Conservation (phyloP, 352 stramenopile species). For the Globisporangium megalacanthum region DNA sequence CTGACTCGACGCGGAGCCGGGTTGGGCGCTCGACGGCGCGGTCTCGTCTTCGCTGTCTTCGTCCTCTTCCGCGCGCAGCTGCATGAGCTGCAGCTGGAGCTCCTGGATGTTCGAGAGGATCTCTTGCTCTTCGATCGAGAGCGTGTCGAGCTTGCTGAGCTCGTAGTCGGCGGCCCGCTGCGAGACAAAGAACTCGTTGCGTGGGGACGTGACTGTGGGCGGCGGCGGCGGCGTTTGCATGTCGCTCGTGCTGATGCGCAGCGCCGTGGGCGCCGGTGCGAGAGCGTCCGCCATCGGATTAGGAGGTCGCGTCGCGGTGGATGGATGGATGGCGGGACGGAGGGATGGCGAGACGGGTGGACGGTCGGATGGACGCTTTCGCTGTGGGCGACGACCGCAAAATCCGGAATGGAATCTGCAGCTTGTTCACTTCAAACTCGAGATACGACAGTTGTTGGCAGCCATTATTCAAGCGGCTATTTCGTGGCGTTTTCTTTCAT, state of each 20-base stretch:
- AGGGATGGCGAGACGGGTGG: not conserved
- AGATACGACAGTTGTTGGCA: not conserved
- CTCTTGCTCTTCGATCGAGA: constrained; percentile 83
- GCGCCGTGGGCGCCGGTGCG: not conserved
- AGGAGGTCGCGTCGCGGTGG: not conserved
- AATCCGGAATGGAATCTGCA: not conserved
- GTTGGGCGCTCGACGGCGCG: constrained; percentile 12
- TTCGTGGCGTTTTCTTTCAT: too few species aligned
- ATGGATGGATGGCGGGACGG: too few species aligned
- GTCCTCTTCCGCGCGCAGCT: constrained; percentile 60
- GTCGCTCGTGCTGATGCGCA: constrained; percentile 13
- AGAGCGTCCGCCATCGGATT: not conserved
- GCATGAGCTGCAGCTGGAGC: constrained; percentile 82
- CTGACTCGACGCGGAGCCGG: constrained; percentile 26
- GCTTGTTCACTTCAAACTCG: constrained; percentile 1
- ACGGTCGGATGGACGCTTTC: not conserved
- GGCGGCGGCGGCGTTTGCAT: not conserved
- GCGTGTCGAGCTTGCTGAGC: constrained; percentile 53
- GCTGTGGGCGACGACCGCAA: not conserved
- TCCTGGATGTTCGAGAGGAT: constrained; percentile 89
- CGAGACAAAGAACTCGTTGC: constrained; percentile 76
- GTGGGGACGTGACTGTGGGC: constrained; percentile 31
- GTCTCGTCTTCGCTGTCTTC: constrained; percentile 54
- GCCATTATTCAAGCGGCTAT: not conserved
- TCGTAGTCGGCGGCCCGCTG: constrained; percentile 68